Base-by-base conservation (phyloP, 495 filamentous ascomycete genomes). In the Penicillium nucicola region DNA sequence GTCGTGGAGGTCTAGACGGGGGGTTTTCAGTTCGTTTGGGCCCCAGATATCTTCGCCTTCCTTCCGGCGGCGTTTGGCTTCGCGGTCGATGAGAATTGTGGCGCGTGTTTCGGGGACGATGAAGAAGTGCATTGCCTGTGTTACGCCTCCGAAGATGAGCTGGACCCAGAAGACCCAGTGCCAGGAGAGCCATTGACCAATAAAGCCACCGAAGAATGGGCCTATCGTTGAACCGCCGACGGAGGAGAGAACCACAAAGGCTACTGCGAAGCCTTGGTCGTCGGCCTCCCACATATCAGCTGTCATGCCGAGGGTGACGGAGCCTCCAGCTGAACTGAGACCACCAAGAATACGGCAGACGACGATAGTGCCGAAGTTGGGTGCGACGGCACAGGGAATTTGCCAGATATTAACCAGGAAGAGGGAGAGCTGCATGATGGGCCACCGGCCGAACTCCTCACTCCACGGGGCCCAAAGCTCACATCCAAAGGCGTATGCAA, bases 401-500 rank as follows among this genome's bases (percentile, higher is more conserved):
- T 86, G 83, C 78, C 81, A 90, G 48, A 90, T 75, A 55, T 92
- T 92, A 58, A 89, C 84, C 14, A 92, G 62, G 35, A 81, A 74
- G 34, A 90, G 66, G 44, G 79, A 85, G 41, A 83, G 70, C 72
- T 90, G 88, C 53, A 90, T 72, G 60, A 90, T 77, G 2, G 81
- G 82, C 74, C 83, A 85, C 39, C 88, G 80, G n/a, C 88, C 88
- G 39, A 86, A 75, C 56, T 92, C 88, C 55, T 92, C 88, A 17
- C 77, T 83, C 87, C 87, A 92, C 0, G 88, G 88, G 0, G 88
- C 88, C 87, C 87, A 92, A 0, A 92, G 72, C 64, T 91, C 88
- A 62, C 86, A 90, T 6, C 88, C 87, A 59, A 92, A 89, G 19
- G 85, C 86, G 58, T 90, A 90, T 4, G 78, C 64, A 35, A 90